These are phyloP conservation scores for Rickenella mellea DNA, from an alignment of 768 basidiomycete species.

Conservation along the genomic window DNA sequence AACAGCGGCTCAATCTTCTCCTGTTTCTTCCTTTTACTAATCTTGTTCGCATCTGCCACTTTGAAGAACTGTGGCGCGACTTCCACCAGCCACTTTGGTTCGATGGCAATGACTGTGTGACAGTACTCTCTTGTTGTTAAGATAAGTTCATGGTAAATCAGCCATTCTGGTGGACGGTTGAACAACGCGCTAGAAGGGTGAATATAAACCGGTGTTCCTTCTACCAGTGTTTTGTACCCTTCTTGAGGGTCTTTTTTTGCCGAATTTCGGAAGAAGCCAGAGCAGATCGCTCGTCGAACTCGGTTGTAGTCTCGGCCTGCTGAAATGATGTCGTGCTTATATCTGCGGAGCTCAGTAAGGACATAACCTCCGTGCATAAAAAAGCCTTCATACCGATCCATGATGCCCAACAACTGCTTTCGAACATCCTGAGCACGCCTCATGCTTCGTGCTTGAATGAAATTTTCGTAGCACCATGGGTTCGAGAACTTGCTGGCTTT, in stretches of 20 bases:
- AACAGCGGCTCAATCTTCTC: constrained; percentile 95
- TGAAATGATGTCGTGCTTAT: constrained; percentile 94
- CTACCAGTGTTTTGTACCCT: constrained; percentile 95
- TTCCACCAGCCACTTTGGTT: constrained; percentile 97
- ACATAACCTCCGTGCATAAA: constrained; percentile 6
- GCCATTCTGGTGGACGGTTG: constrained; percentile 94
- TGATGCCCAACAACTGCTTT: constrained; percentile 95
- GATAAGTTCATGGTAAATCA: constrained; percentile 92
- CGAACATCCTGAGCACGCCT: constrained; percentile 93
- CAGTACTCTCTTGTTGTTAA: constrained; percentile 94
- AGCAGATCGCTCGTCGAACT: constrained; percentile 92
- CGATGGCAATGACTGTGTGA: constrained; percentile 88
- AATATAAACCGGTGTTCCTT: constrained; percentile 98
- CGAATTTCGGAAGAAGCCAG: constrained; percentile 95
- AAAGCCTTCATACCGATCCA: constrained; percentile 69
- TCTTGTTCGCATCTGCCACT: constrained; percentile 95
- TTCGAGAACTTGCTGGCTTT: constrained; percentile 93
- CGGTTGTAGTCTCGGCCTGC: constrained; percentile 89
- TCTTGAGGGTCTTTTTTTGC: constrained; percentile 98
- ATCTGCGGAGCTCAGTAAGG: constrained; percentile 35
- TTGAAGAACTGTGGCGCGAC: constrained; percentile 99
- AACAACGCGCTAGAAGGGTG: constrained; percentile 96
- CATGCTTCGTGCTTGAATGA: constrained; percentile 97
- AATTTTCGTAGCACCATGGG: constrained; percentile 99
- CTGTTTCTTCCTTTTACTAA: constrained; percentile 90